Conservation (phyloP, 768 basidiomycete genomes). For the Phylloporus sp. region DNA sequence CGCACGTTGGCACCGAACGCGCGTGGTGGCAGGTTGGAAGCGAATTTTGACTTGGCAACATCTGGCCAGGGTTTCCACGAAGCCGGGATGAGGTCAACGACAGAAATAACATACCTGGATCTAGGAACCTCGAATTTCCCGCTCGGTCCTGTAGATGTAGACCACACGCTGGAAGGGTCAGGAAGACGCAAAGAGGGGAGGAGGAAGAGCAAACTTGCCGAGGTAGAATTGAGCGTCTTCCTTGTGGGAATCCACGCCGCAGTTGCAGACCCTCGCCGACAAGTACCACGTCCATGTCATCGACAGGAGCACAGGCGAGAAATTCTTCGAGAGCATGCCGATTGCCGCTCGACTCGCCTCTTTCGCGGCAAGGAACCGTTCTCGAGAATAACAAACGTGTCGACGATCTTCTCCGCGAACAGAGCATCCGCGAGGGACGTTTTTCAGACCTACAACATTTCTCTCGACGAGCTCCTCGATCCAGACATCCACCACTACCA, state of each 20-base stretch:
- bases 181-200: background rate
- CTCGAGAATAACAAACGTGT: conserved; percentile 44
- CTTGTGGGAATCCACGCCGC: too few relatives aligned
- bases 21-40: conserved; percentile 89
- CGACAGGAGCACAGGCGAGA: conserved; percentile 42
- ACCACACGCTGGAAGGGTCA: conserved; percentile 69
- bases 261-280: too few relatives aligned
- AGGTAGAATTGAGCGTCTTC: conserved; percentile 97
- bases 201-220: conserved; percentile 66
- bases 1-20: conserved; percentile 91
- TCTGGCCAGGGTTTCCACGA: conserved; percentile 92
- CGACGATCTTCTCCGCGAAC: conserved; percentile 47
- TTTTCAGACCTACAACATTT: conserved; percentile 53
- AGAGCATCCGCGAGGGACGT: conserved; percentile 56
- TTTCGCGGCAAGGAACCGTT: conserved; percentile 55
- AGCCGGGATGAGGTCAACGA: conserved; percentile 48
- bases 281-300: too few relatives aligned
- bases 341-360: conserved; percentile 59
- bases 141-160: conserved; percentile 96
- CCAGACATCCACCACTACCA: conserved; percentile 57
- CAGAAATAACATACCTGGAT: conserved; percentile 66
- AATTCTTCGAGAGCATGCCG: conserved; percentile 72
- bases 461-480: conserved; percentile 54
- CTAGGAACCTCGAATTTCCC: conserved; percentile 90
- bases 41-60: conserved; percentile 96